phyloP scores from a whole-genome alignment of 805 yeast species.

The Yarrowia sp. region DNA sequence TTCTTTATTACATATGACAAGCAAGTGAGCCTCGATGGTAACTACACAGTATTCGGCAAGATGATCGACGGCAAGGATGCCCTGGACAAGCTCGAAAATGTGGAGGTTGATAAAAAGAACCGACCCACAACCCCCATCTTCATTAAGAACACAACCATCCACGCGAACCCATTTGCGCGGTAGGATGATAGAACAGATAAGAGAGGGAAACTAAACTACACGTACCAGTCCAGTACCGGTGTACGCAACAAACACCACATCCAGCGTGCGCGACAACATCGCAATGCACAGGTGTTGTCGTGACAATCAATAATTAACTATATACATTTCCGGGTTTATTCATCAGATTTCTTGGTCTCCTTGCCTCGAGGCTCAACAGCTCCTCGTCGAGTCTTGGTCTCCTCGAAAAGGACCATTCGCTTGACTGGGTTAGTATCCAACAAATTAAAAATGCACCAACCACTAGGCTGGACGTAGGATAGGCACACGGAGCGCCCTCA shows the following conservation, averaged over 20 bases:
- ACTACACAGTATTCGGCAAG: constrained; percentile 74
- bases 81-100: constrained; percentile 58
- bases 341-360: constrained; percentile 18
- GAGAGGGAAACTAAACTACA: no score
- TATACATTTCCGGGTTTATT: not conserved
- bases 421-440: constrained; percentile 47
- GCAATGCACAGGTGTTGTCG: no score
- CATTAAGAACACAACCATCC: constrained; percentile 41
- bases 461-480: no score
- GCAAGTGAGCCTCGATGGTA: constrained; percentile 69
- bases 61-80: constrained; percentile 48
- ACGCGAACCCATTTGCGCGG: constrained; percentile 47
- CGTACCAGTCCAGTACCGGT: no score
- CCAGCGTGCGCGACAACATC: no score
- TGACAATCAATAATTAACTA: constrained; percentile 22
- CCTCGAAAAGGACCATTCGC: constrained; percentile 88
- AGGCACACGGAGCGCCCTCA: no score
- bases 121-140: constrained; percentile 40
- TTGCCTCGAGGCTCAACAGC: constrained; percentile 32
- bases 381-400: constrained; percentile 80
- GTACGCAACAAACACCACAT: no score
- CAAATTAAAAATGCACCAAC: no score
- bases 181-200: no score
- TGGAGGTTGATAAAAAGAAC: constrained; percentile 48
- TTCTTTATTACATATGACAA: constrained; percentile 79